Evolutionary conservation across 2,329 filamentous ascomycete genomes (phyloP), one percentile per base, ranked within the genome.

Genomic region (Xylariaceae sp.): DNA sequence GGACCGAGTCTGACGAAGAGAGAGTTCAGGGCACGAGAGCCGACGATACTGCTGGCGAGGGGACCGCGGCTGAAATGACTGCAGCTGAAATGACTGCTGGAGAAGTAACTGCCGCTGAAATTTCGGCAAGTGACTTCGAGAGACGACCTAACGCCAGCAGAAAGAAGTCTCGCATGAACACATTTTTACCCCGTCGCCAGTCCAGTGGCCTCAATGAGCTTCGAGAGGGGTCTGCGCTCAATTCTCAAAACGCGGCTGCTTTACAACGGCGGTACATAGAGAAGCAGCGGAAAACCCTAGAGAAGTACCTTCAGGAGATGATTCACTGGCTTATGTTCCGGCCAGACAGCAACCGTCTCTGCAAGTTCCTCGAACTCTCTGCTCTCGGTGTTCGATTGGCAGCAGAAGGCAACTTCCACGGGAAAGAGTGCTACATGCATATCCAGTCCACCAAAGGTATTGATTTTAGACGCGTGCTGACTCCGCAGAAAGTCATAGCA

Each of bases 241-340:
- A 74, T 15, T 68, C 71, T 30, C 73, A 76, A 55, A 83, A 87
- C 54, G 79, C 84, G 65, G 78, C 76, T 10, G 72, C 85, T 39
- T 76, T 80, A 47, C 81, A 77, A 60, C 78, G 78, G 66, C 79
- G 87, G 58, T 95, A 93, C 67, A 84, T 90, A 47, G 90, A 95
- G 67, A 86, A 84, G 62, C 92, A 97, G 74, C 85, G 93, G 58
- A 88, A 86, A 67, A 90, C 90, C 71, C 78, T 99, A 37, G 94
- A 97, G 72, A 86, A 86, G 53, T 99, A 99, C 72, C 78, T 99
- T 17, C 90, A 93, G 64, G 89, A 93, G 69, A 91, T 97, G 86
- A 93, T 97, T 61, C 87, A 90, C 57, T 97, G 93, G 83, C 85
- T 99, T 68, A 97, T 99, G 75, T 99, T 99, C 76, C 86, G 93